Conservation (phyloP, 768 basidiomycete genomes). For the Suillus ampliporus region DNA sequence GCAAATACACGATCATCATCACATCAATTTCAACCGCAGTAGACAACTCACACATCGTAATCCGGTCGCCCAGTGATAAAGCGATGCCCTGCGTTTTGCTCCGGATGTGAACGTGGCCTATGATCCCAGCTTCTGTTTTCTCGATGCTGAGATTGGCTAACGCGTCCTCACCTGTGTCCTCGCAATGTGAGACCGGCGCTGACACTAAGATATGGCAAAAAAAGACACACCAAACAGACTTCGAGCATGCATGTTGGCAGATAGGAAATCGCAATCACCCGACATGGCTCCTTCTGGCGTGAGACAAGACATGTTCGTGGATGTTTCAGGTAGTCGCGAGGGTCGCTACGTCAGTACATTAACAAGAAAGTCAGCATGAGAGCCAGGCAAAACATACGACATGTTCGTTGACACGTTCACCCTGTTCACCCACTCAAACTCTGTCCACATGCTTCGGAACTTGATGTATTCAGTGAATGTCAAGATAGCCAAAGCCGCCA, state of each 20-base stretch:
- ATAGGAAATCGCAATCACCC: constrained; percentile 96
- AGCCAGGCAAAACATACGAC: constrained; percentile 59
- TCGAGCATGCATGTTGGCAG: constrained; percentile 95
- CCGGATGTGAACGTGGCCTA: constrained; percentile 94
- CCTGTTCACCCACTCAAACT: constrained; percentile 99
- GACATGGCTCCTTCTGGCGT: constrained; percentile 88
- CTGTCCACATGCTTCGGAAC: constrained; percentile 93
- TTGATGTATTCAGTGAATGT: neutral
- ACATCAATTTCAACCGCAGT: constrained; percentile 12
- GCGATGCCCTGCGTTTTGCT: constrained; percentile 99
- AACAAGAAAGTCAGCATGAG: constrained; percentile 5
- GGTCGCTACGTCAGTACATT: constrained; percentile 57
- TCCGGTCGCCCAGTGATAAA: constrained; percentile 89
- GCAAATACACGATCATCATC: too few relatives aligned
- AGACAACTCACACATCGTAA: constrained; percentile 60
- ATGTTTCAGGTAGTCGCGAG: constrained; percentile 90
- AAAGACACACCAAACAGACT: constrained; percentile 86
- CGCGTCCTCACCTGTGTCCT: constrained; percentile 85
- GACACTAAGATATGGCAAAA: neutral
- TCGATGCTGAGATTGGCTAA: constrained; percentile 95
- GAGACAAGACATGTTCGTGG: constrained; percentile 97
- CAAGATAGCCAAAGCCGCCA: neutral
- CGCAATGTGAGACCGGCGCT: neutral
- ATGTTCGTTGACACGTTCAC: constrained; percentile 90
- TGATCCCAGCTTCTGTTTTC: constrained; percentile 81